Percentiles rank a stretch among this genome's conserved stretches.
Conservation (phyloP, 192 early-diverging fungal species). For the Dimargaris cristalligena region DNA sequence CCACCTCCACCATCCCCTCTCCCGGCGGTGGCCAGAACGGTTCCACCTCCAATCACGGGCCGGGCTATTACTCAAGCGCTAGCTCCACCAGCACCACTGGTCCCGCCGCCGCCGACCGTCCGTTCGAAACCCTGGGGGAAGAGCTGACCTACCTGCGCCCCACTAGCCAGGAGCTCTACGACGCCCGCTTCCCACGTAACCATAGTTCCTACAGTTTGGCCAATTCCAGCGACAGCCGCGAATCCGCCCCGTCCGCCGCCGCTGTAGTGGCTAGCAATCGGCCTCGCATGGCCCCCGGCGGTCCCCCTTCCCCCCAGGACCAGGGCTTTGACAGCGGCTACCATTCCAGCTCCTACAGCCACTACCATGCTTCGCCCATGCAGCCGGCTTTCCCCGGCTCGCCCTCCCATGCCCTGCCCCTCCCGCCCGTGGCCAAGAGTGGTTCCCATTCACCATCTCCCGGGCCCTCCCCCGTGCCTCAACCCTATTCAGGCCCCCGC, state of each 20-base stretch:
- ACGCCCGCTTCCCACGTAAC: neutral
- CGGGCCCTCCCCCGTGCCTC: neutral
- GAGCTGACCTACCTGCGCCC: neutral
- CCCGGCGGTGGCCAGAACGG: neutral
- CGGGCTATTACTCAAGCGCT: too few relatives aligned
- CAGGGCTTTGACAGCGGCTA: constrained; percentile 3
- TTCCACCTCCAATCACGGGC: neutral
- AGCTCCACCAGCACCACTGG: neutral
- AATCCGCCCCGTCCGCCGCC: neutral
- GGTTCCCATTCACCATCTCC: neutral
- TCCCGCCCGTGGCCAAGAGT: neutral
- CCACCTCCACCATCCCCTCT: neutral
- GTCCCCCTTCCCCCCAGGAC: neutral
- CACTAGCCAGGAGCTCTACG: constrained; percentile 1
- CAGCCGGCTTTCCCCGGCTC: neutral
- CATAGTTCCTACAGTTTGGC: neutral
- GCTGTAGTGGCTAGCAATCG: neutral
- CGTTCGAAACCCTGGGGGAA: neutral
- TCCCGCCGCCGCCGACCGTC: neutral
- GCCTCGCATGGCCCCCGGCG: neutral
- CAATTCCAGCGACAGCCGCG: neutral
- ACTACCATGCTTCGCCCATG: neutral
- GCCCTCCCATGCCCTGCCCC: neutral
- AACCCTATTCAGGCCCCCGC: neutral
- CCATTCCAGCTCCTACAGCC: neutral